Evolutionary conservation across 1,284 basidiomycete genomes (phyloP).

Genomic region (Cryptococcus maquisensis): DNA sequence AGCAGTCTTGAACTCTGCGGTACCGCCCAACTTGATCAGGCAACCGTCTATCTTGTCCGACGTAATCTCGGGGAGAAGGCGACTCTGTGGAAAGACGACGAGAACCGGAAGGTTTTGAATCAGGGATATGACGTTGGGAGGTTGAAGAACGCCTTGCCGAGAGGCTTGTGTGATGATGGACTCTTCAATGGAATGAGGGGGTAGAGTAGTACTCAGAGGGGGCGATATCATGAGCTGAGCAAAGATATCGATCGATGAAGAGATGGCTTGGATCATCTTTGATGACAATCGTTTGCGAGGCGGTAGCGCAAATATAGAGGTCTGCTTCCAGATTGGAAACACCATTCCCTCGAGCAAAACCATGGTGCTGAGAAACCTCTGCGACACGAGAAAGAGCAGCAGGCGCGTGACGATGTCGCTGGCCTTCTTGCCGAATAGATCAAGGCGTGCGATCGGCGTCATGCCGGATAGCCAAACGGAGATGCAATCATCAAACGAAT

Average conservation of each 20-base stretch:
- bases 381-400: constrained; percentile 30
- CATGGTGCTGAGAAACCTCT: constrained; percentile 25
- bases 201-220: constrained; percentile 23
- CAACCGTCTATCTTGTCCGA: constrained; percentile 22
- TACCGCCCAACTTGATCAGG: constrained; percentile 28
- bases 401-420: constrained; percentile 16
- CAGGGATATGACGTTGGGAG: constrained; percentile 25
- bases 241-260: constrained; percentile 28
- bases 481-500: constrained; percentile 18
- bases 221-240: constrained; percentile 37
- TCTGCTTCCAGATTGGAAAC: constrained; percentile 36
- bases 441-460: constrained; percentile 10
- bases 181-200: constrained; percentile 34
- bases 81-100: constrained; percentile 30
- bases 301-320: constrained; percentile 18
- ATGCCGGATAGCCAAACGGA: constrained; percentile 22
- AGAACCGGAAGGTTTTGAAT: constrained; percentile 41
- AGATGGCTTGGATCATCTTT: constrained; percentile 27
- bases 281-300: constrained; percentile 25
- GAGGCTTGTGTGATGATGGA: constrained; percentile 36
- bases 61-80: constrained; percentile 19
- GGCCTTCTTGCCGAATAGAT: constrained; percentile 23
- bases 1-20: constrained; percentile 45
- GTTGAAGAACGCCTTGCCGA: constrained; percentile 31
- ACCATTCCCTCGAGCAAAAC: constrained; percentile 29